These are phyloP conservation scores for Diaporthe humulicola DNA, from an alignment of 2,329 filamentous ascomycete species.

Conservation along the genomic window DNA sequence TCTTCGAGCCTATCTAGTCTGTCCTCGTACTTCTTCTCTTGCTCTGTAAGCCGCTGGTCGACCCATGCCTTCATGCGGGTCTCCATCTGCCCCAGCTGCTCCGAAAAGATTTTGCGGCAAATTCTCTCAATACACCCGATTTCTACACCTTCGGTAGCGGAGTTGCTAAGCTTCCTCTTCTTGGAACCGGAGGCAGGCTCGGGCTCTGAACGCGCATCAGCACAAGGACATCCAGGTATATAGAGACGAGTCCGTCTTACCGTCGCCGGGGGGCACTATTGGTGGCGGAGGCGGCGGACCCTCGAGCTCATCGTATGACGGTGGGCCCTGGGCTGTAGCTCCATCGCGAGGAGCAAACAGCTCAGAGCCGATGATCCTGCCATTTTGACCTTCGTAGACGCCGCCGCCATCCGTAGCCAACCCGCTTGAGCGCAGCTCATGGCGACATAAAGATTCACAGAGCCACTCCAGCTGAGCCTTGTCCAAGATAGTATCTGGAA, in stretches of 20 bases:
- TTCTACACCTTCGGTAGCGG: background rate
- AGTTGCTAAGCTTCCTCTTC: slow-evolving; percentile 12
- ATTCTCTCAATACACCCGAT: background rate
- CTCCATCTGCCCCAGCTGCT: slow-evolving; percentile 21
- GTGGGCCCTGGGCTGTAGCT: slow-evolving; percentile 5
- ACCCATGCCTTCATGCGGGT: slow-evolving; percentile 16
- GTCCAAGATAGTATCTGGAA: slow-evolving; percentile 2
- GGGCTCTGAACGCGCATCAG: background rate
- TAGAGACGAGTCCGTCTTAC: background rate
- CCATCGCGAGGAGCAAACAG: slow-evolving; percentile 7
- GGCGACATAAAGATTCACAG: slow-evolving; percentile 3
- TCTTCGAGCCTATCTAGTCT: slow-evolving; percentile 19
- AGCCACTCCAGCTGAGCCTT: slow-evolving; percentile 23
- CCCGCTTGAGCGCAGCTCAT: slow-evolving; percentile 1
- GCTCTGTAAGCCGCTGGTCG: slow-evolving; percentile 2
- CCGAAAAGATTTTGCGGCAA: slow-evolving; percentile 8
- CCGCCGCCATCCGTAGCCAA: background rate
- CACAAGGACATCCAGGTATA: background rate
- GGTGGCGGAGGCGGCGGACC: slow-evolving; percentile 17
- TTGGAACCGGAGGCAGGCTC: background rate
- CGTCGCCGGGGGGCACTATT: background rate
- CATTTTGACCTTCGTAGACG: slow-evolving; percentile 25
- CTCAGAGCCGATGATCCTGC: slow-evolving; percentile 22
- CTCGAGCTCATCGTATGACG: slow-evolving; percentile 33
- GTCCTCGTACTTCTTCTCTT: slow-evolving; percentile 15